Conservation (phyloP, 306 rosid species). For the Ammopiptanthus mongolicus region DNA sequence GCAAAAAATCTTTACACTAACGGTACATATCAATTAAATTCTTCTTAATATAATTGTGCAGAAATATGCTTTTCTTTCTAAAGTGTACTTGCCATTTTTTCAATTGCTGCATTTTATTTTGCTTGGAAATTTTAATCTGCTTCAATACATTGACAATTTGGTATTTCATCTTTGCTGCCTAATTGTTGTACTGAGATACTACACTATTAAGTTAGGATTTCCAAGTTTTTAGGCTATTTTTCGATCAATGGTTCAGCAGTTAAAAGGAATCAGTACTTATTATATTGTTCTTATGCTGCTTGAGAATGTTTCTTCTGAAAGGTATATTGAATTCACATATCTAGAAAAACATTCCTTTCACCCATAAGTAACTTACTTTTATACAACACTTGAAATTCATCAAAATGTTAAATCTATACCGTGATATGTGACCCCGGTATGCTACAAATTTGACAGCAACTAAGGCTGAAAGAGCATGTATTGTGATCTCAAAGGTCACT, state of each 20-base stretch:
- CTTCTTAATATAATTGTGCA: neutral
- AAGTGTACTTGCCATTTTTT: neutral
- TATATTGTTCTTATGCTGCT: neutral
- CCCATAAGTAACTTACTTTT: neutral
- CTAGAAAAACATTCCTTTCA: neutral
- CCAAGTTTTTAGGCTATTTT: conserved; percentile 1
- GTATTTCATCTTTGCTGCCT: neutral
- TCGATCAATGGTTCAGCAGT: neutral
- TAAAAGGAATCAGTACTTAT: neutral
- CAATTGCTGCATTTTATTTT: neutral
- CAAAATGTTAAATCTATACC: neutral
- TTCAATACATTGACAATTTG: neutral
- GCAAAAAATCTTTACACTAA: too few relatives aligned
- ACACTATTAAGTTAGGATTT: neutral
- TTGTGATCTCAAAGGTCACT: neutral
- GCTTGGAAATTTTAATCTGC: neutral
- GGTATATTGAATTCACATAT: neutral
- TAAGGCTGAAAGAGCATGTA: neutral
- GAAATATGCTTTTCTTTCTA: neutral
- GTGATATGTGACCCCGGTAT: neutral
- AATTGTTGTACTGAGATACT: neutral
- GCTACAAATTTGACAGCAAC: neutral
- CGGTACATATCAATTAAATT: too few relatives aligned
- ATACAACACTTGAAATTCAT: neutral
- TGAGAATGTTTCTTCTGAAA: neutral